These are phyloP conservation scores for Cryptococcus deneoformans DNA, from an alignment of 1,284 basidiomycete species.

Conservation along the genomic window DNA sequence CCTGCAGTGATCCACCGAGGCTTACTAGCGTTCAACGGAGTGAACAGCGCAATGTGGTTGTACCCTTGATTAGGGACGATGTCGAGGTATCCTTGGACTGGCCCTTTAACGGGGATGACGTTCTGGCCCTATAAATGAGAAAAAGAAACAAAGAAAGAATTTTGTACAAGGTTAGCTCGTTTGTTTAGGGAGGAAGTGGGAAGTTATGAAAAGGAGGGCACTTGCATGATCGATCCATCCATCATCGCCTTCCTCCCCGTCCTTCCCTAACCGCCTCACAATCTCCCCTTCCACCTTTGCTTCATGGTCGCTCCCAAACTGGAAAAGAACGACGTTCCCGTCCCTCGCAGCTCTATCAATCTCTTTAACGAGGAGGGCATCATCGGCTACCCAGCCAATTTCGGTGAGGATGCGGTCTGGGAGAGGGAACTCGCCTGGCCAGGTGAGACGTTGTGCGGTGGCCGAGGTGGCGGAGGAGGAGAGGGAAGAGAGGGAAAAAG, in stretches of 20 bases:
- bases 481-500: conserved; percentile 59
- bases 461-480: conserved; percentile 18
- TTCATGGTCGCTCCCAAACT: conserved; percentile 44
- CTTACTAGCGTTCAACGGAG: conserved; percentile 62
- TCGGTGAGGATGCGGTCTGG: conserved; percentile 74
- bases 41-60: conserved; percentile 87
- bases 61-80: conserved; percentile 80
- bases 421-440: conserved; percentile 59
- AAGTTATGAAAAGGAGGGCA: not conserved
- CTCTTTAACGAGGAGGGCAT: conserved; percentile 78
- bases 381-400: conserved; percentile 78
- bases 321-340: conserved; percentile 74
- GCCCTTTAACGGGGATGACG: conserved; percentile 50
- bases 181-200: not conserved
- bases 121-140: conserved; percentile 31
- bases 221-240: conserved; percentile 81
- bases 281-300: conserved; percentile 54
- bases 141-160: not conserved
- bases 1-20: conserved; percentile 83
- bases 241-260: conserved; percentile 79
- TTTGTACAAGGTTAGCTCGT: not conserved
- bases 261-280: conserved; percentile 69
- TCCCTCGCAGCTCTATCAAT: conserved; percentile 76
- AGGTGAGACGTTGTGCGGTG: conserved; percentile 60
- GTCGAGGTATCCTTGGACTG: conserved; percentile 72